A percentile compares a stretch with the other conserved stretches of the same genome.
Evolutionary conservation across 2,329 filamentous ascomycete genomes (phyloP).

Genomic region (Aureobasidium namibiae): DNA sequence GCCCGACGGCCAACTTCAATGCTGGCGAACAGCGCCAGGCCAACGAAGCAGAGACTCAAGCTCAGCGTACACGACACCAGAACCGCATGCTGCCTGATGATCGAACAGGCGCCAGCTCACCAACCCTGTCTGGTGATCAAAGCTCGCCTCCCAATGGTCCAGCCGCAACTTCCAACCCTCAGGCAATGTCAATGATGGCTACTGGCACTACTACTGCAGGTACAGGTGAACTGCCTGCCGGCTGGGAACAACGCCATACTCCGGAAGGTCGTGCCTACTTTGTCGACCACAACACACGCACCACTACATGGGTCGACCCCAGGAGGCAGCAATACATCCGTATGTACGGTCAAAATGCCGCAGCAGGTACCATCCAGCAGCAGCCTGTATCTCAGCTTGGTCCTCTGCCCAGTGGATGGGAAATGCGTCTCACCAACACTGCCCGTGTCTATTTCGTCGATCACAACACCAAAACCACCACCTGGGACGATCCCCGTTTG

Average conservation of each 20-base stretch:
- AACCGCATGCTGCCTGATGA: conserved; percentile 94
- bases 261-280: conserved; percentile 94
- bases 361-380: conserved; percentile 75
- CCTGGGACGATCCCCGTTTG: conserved; percentile 93
- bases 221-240: conserved; percentile 85
- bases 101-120: conserved; percentile 85
- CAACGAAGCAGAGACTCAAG: conserved; percentile 82
- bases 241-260: conserved; percentile 94
- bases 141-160: conserved; percentile 27
- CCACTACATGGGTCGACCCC: conserved; percentile 97
- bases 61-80: conserved; percentile 88
- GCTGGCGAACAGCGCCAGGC: conserved; percentile 68
- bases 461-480: conserved; percentile 99
- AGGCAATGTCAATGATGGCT: conserved; percentile 77
- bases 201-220: conserved; percentile 91
- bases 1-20: conserved; percentile 72
- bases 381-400: conserved; percentile 96
- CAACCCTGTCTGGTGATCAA: conserved; percentile 54
- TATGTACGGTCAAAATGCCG: conserved; percentile 88
- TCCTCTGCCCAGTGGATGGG: conserved; percentile 92
- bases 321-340: conserved; percentile 95
- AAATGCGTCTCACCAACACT: conserved; percentile 98
- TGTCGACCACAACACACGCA: conserved; percentile 96
- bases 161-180: conserved; percentile 34
- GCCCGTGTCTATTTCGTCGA: conserved; percentile 98